Conservation (phyloP, 2,329 filamentous ascomycete genomes). For the Xylariomycetidae sp. region DNA sequence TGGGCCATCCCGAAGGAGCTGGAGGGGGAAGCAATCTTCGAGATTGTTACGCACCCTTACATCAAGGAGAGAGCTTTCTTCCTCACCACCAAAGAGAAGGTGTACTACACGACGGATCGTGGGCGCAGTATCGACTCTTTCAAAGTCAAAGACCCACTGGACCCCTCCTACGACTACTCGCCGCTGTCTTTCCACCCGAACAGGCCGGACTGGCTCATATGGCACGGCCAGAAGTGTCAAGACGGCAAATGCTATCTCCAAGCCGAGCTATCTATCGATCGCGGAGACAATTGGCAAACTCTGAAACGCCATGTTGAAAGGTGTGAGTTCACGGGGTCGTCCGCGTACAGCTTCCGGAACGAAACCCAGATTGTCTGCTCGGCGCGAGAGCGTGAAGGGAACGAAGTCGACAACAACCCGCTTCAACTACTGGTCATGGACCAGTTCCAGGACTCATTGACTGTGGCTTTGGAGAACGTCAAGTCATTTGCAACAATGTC, state of each 20-base stretch:
- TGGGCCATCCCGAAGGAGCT: slow-evolving; percentile 64
- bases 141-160: slow-evolving; percentile 54
- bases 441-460: slow-evolving; percentile 65
- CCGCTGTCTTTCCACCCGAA: slow-evolving; percentile 76
- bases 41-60: slow-evolving; percentile 71
- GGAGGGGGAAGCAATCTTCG: slow-evolving; percentile 60
- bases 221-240: slow-evolving; percentile 70
- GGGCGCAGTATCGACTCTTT: slow-evolving; percentile 70
- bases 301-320: slow-evolving; percentile 68
- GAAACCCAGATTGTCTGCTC: slow-evolving; percentile 55
- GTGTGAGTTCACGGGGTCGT: slow-evolving; percentile 78
- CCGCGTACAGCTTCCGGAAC: slow-evolving; percentile 47
- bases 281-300: slow-evolving; percentile 73
- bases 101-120: slow-evolving; percentile 78
- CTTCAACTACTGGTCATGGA: slow-evolving; percentile 70
- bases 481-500: slow-evolving; percentile 90
- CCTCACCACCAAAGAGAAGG: slow-evolving; percentile 58
- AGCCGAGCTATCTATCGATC: slow-evolving; percentile 72
- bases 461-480: slow-evolving; percentile 61
- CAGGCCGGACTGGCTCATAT: slow-evolving; percentile 85
- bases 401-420: slow-evolving; percentile 52
- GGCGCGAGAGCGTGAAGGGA: slow-evolving; percentile 57
- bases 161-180: slow-evolving; percentile 27
- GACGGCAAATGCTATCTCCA: slow-evolving; percentile 59
- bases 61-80: slow-evolving; percentile 85